Base-by-base conservation (phyloP, 805 yeast species). In the Tetrapisispora taiwanensis region DNA sequence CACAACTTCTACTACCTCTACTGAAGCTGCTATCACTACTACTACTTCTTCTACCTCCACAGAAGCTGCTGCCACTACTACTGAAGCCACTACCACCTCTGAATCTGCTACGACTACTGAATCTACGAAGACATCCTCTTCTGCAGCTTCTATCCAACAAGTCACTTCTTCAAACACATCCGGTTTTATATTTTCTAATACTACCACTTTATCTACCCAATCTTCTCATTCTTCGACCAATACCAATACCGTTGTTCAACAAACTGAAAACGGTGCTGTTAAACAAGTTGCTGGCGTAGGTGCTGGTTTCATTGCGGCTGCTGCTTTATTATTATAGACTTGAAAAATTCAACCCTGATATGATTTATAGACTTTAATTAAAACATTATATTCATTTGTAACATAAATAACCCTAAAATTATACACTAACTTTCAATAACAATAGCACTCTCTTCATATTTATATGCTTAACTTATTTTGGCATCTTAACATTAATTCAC, bases 21-120 rank as follows among this genome's bases (percentile, higher is more conserved):
- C 46, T 10, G 8, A 43, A 18, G 19, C 47, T 28, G 31, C 40
- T 36, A 35, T 30, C 12, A 13, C 36, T 4, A n/a, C 22, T 30
- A 26, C 26, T 12, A 15, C 38, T n/a, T 7, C 30, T 12, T 8
- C 57, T 35, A 12, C 26, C 26, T 22, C 37, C 14, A 45, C 53
- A 9, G 9, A 31, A 9, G 45, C 43, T 3, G 46, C 51, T 12
- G 42, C 56, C n/a, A 44, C 52, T 27, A 48, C 57, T 27, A 7
- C 45, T 17, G 7, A 22, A 22, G 36, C 18, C 12, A n/a, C 34
- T 33, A n/a, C 30, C 8, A 32, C 26, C 35, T 19, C 41, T 17
- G 30, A 37, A 10, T 36, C 37, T 36, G 31, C 32, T 14, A 26
- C 41, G n/a, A n/a, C 32, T 12, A 24, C 30, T 12, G 18, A 33